Base-by-base conservation (phyloP, 1,284 basidiomycete species). In the Megacollybia platyphylla region DNA sequence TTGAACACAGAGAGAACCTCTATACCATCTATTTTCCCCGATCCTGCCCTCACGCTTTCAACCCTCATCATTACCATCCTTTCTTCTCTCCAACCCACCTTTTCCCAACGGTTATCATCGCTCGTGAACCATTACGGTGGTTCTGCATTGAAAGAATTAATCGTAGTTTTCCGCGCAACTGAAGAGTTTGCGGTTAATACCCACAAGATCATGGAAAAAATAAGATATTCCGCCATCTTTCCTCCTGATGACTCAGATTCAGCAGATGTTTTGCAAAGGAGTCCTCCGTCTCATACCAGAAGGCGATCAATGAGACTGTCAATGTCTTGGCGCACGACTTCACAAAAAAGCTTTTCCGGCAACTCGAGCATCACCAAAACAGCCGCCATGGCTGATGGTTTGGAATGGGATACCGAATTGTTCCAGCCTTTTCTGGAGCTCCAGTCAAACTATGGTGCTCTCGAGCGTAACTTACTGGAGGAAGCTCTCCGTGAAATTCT, bases 401-500 rank as follows among this genome's bases (percentile, higher is more conserved):
- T 75, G 48, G 79, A 79, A 39, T 96, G 92, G 92, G 89, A 94
- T 54, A 80, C 83, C 43, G 79, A 84, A 32, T 67, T 96, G 7
- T 93, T 91, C 58, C 89, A 92, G 55, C 88, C 92, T 0, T 96
- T 94, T 65, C 67, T 92, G 13, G 87, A 92, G 54, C 83, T 84
- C 48, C 92, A 96, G 55, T 68, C 76, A 11, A 82, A 90, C 43
- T 96, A 93, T 58, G 73, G 75, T 0, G 62, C 69, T 0, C 68
- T 93, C 31, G 92, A 97, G 59, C 70, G 72, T 36, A 72, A 75
- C 7, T 70, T 76, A 40, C 61, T 94, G 38, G 68, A 77, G 3
- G 68, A 78, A 34, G 66, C 70, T 20, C 67, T 87, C 30, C 60
- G 57, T 45, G 59, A 61, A 42, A 68, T 69, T 36, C 60, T 65